These are phyloP conservation scores for Pythium brachiatum DNA, from an alignment of 352 stramenopile genomes.

Conservation along the genomic window DNA sequence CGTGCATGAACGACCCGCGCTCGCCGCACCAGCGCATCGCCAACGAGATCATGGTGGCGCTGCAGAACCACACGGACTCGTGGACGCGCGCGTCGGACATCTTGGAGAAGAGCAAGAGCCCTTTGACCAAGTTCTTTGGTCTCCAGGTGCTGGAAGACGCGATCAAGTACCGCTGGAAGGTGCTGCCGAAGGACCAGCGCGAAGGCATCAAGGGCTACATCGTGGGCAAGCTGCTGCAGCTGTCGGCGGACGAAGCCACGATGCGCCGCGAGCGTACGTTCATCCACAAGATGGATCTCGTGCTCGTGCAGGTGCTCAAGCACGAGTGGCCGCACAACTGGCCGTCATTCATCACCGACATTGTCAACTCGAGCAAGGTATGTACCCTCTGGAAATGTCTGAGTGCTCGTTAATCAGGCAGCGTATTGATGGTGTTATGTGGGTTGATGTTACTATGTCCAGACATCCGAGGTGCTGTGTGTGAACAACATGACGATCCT, in stretches of 20 bases:
- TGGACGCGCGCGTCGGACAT: slow-evolving; percentile 95
- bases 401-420: too few relatives aligned
- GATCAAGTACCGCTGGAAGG: slow-evolving; percentile 97
- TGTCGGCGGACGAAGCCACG: slow-evolving; percentile 89
- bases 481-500: slow-evolving; percentile 99
- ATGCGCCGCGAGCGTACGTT: slow-evolving; percentile 92
- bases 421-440: slow-evolving; percentile 7
- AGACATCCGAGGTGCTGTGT: slow-evolving; percentile 96
- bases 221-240: slow-evolving; percentile 94
- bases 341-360: slow-evolving; percentile 98
- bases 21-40: slow-evolving; percentile 91
- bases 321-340: slow-evolving; percentile 99
- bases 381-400: too few relatives aligned
- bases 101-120: slow-evolving; percentile 91
- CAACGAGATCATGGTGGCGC: slow-evolving; percentile 93
- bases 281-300: slow-evolving; percentile 95
- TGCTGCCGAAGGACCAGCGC: slow-evolving; percentile 94
- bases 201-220: slow-evolving; percentile 99
- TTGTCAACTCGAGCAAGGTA: slow-evolving; percentile 91
- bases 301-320: slow-evolving; percentile 98
- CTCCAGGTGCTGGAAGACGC: slow-evolving; percentile 96
- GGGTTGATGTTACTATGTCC: slow-evolving; percentile 21
- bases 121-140: slow-evolving; percentile 92
- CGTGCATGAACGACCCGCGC: slow-evolving; percentile 94
- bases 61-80: slow-evolving; percentile 92